Conservation (phyloP, 208 protist species). For the Crithidia mellificae region DNA sequence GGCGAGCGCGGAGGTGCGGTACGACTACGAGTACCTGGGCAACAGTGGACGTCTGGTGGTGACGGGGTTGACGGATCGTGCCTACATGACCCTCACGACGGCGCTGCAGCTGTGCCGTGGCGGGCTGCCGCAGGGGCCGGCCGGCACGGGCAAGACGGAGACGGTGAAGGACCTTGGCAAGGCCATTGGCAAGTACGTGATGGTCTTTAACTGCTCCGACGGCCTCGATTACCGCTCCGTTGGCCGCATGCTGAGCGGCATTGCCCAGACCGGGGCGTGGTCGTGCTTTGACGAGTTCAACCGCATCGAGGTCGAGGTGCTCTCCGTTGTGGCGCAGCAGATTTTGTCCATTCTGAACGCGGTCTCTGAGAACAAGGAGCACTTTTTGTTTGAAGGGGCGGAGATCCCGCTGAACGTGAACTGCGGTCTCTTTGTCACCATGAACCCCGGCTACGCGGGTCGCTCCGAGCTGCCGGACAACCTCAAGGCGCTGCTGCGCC, state of each 20-base stretch:
- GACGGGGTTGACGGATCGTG: constrained; percentile 97
- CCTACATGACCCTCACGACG: constrained; percentile 98
- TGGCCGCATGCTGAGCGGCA: constrained; percentile 95
- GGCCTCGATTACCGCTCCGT: constrained; percentile 97
- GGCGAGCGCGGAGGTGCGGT: constrained; percentile 91
- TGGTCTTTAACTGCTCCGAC: constrained; percentile 99
- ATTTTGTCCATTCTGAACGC: constrained; percentile 94
- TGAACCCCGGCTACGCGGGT: constrained; percentile 99
- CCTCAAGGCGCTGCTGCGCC: constrained; percentile 97
- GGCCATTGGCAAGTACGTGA: constrained; percentile 96
- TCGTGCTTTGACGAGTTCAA: constrained; percentile 99
- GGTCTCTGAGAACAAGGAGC: constrained; percentile 70
- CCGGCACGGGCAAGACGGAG: constrained; percentile 99
- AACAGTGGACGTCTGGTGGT: constrained; percentile 98
- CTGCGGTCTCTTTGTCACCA: constrained; percentile 98
- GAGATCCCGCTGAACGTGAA: constrained; percentile 96
- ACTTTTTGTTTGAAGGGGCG: constrained; percentile 94
- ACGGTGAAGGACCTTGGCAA: constrained; percentile 99
- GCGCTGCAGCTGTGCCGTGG: constrained; percentile 95
- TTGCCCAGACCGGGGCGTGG: constrained; percentile 98
- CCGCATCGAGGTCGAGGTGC: constrained; percentile 98
- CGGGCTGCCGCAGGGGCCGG: constrained; percentile 95
- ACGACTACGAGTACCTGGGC: constrained; percentile 98
- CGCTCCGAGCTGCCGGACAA: constrained; percentile 99
- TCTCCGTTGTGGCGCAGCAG: constrained; percentile 98